These are phyloP conservation scores for Talaromyces marneffei DNA, from an alignment of 2,329 filamentous ascomycete genomes.

Conservation along the genomic window DNA sequence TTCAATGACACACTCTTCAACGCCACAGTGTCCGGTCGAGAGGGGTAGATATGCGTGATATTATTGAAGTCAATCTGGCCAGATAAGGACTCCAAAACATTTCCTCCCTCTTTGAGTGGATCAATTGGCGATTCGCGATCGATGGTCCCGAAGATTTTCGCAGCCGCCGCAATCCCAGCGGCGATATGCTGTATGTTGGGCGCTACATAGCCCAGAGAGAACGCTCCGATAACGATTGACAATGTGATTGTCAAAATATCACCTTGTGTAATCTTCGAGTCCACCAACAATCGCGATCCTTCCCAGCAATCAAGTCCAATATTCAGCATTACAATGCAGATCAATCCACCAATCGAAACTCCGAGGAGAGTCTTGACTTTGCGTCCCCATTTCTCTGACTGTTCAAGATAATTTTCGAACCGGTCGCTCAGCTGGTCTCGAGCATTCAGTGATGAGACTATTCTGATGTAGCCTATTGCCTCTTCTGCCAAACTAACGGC, in stretches of 20 bases:
- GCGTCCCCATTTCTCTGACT: background rate
- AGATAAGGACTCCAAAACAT: slow-evolving; percentile 18
- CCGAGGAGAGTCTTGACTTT: slow-evolving; percentile 54
- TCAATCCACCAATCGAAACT: slow-evolving; percentile 76
- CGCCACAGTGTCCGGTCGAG: slow-evolving; percentile 37
- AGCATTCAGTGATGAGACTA: slow-evolving; percentile 49
- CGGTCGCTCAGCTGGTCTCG: slow-evolving; percentile 53
- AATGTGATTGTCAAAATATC: slow-evolving; percentile 20
- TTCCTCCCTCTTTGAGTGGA: slow-evolving; percentile 25
- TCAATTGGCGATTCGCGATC: slow-evolving; percentile 38
- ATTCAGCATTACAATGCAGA: slow-evolving; percentile 76
- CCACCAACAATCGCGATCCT: slow-evolving; percentile 52
- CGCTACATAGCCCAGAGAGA: slow-evolving; percentile 33
- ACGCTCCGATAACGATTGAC: slow-evolving; percentile 33
- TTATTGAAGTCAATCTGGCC: slow-evolving; percentile 33
- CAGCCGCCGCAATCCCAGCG: slow-evolving; percentile 37
- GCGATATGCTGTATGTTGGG: slow-evolving; percentile 40
- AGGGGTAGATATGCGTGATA: slow-evolving; percentile 36
- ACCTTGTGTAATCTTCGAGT: slow-evolving; percentile 19
- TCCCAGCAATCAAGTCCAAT: slow-evolving; percentile 87
- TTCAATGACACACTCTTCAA: slow-evolving; percentile 37
- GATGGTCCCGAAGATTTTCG: slow-evolving; percentile 37
- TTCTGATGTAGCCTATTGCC: slow-evolving; percentile 81
- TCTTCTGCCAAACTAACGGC: slow-evolving; percentile 55
- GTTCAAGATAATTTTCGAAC: background rate